Percentiles rank a stretch among this genome's conserved stretches.
Evolutionary conservation across 2,329 filamentous ascomycete genomes (phyloP).

Genomic region (Hypoxylon sp.): DNA sequence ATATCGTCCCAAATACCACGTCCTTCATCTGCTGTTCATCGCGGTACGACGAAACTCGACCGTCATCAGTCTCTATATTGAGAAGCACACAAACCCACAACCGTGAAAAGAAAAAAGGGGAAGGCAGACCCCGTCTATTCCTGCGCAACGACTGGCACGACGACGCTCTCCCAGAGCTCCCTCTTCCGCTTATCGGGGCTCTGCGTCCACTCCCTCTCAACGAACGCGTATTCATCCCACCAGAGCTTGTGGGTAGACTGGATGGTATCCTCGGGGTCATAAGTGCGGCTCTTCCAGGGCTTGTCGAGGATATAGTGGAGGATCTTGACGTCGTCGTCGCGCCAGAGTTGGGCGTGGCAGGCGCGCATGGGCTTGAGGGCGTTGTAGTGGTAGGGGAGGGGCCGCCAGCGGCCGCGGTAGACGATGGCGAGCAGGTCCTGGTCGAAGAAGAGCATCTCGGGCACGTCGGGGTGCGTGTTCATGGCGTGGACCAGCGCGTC

Average conservation of each 20-base stretch:
- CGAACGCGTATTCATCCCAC: slow-evolving; percentile 44
- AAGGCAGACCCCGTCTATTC: slow-evolving; percentile 18
- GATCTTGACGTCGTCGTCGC: slow-evolving; percentile 41
- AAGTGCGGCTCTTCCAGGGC: slow-evolving; percentile 43
- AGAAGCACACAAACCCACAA: neutral
- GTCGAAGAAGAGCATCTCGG: slow-evolving; percentile 44
- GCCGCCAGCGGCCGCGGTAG: slow-evolving; percentile 41
- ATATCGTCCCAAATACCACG: neutral
- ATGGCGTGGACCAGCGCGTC: slow-evolving; percentile 44
- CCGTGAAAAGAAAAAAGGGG: too few relatives aligned
- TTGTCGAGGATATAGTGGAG: slow-evolving; percentile 46
- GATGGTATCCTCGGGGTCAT: slow-evolving; percentile 37
- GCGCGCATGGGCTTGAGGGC: slow-evolving; percentile 45
- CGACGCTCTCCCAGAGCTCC: slow-evolving; percentile 44
- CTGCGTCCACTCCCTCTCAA: slow-evolving; percentile 43
- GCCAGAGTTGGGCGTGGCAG: slow-evolving; percentile 41
- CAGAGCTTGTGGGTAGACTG: slow-evolving; percentile 46
- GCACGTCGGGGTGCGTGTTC: slow-evolving; percentile 45
- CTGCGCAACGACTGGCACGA: slow-evolving; percentile 46
- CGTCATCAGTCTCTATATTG: neutral
- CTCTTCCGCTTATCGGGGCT: slow-evolving; percentile 38
- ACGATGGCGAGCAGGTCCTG: slow-evolving; percentile 45
- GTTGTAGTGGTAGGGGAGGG: slow-evolving; percentile 44
- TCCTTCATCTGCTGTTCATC: too few relatives aligned
- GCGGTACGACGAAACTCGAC: too few relatives aligned